Base-by-base conservation (phyloP, 768 basidiomycete genomes). In the Kwoniella dejecticola region DNA sequence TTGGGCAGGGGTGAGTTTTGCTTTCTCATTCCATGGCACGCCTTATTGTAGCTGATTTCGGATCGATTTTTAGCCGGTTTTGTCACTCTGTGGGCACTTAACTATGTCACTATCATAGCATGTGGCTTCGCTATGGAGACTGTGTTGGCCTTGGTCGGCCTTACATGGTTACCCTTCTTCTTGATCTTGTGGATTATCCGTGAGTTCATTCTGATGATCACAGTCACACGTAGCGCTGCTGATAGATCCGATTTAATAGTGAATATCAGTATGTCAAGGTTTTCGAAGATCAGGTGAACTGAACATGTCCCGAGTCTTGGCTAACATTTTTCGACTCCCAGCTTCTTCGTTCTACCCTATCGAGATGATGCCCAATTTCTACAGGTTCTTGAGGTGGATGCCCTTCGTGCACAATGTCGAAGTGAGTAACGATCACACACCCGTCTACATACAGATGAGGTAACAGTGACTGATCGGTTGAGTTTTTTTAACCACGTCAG, bases 271-370 rank as follows among this genome's bases (percentile, higher is more conserved):
- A 54, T 52, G 38, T 55, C 15, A 36, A n/a, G n/a, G n/a, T n/a
- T n/a, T n/a, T n/a, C n/a, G n/a, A n/a, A n/a, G n/a, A n/a, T n/a
- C n/a, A n/a, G n/a, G n/a, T n/a, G n/a, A n/a, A n/a, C n/a, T n/a
- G n/a, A n/a, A n/a, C n/a, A n/a, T n/a, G n/a, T n/a, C n/a, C n/a
- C n/a, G n/a, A n/a, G n/a, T n/a, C n/a, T n/a, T n/a, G n/a, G n/a
- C n/a, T n/a, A n/a, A n/a, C n/a, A n/a, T n/a, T n/a, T n/a, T n/a
- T n/a, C n/a, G n/a, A n/a, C n/a, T n/a, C 5, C 11, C 38, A 75
- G 74, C 77, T 23, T 71, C 72, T 13, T 73, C 71, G 4, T 79
- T 79, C 71, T 75, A 66, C 63, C 79, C 79, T 0, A 57, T 78
- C 11, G 70, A 72, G 17, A 23, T 75, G 29, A 69, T 76, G 61